Evolutionary conservation across 2,329 filamentous ascomycete species (phyloP).

Genomic region (Tolypocladium album): DNA sequence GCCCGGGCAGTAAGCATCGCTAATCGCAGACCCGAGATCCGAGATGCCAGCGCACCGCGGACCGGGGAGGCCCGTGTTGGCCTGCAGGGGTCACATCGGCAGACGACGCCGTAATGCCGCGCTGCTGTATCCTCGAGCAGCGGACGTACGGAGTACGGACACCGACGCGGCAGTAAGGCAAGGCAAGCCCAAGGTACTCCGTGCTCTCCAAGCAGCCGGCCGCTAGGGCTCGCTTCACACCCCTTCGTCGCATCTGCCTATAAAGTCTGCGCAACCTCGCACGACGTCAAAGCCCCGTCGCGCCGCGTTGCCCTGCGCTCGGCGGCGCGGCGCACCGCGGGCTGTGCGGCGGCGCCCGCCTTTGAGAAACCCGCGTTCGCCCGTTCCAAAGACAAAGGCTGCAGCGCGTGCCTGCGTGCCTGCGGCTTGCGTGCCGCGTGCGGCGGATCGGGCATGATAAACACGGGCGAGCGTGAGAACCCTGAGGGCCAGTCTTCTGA

Average conservation of each 20-base stretch:
- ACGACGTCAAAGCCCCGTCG: neutral
- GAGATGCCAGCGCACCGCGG: neutral
- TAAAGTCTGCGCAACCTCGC: neutral
- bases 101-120: neutral
- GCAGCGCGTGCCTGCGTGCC: neutral
- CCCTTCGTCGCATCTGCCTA: neutral
- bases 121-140: neutral
- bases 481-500: conserved; percentile 4
- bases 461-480: conserved; percentile 2
- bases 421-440: too few relatives aligned
- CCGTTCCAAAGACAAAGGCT: neutral
- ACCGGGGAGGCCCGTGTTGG: neutral
- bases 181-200: too few relatives aligned
- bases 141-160: too few relatives aligned
- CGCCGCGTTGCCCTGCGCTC: neutral
- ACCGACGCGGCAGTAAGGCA: too few relatives aligned
- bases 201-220: neutral
- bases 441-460: too few relatives aligned
- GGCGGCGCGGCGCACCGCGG: too few relatives aligned
- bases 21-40: neutral
- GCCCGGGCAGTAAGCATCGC: neutral
- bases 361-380: neutral
- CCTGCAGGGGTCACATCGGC: neutral
- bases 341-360: neutral
- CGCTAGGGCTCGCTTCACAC: neutral